These are phyloP conservation scores for Cocos nucifera DNA, from an alignment of 176 grass and related monocot genomes.

Conservation along the genomic window DNA sequence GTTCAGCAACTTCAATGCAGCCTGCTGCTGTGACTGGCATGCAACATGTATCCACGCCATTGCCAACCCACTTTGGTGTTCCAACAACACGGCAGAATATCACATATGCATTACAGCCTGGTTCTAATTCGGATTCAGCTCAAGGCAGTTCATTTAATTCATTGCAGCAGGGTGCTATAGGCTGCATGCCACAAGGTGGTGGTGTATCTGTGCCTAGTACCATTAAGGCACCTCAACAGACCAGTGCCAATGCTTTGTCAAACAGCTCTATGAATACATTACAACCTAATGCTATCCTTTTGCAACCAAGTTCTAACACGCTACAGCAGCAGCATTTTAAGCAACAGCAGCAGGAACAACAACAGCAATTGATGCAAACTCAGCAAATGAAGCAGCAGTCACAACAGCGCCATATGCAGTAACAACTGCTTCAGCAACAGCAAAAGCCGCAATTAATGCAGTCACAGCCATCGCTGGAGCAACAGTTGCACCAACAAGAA, in stretches of 20 bases:
- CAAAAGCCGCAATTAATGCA: slow-evolving; percentile 48
- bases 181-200: neutral
- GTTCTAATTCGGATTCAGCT: neutral
- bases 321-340: slow-evolving; percentile 35
- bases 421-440: slow-evolving; percentile 37
- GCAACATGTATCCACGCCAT: slow-evolving; percentile 48
- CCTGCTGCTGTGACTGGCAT: slow-evolving; percentile 31
- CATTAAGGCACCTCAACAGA: neutral
- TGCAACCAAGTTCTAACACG: slow-evolving; percentile 51
- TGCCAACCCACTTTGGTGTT: slow-evolving; percentile 15
- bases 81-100: neutral
- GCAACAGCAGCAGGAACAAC: slow-evolving; percentile 51
- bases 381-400: slow-evolving; percentile 43
- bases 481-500: slow-evolving; percentile 36
- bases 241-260: neutral
- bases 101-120: neutral
- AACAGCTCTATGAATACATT: slow-evolving; percentile 36
- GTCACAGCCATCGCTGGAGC: slow-evolving; percentile 27
- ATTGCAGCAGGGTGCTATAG: neutral
- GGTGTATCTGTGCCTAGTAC: neutral
- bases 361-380: slow-evolving; percentile 56
- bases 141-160: neutral
- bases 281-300: slow-evolving; percentile 46
- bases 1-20: slow-evolving; percentile 36
- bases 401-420: neutral